Evolutionary conservation across 805 yeast genomes (phyloP), one percentile per base, ranked within the genome.

Genomic region (Grigorovia transvaalensis): DNA sequence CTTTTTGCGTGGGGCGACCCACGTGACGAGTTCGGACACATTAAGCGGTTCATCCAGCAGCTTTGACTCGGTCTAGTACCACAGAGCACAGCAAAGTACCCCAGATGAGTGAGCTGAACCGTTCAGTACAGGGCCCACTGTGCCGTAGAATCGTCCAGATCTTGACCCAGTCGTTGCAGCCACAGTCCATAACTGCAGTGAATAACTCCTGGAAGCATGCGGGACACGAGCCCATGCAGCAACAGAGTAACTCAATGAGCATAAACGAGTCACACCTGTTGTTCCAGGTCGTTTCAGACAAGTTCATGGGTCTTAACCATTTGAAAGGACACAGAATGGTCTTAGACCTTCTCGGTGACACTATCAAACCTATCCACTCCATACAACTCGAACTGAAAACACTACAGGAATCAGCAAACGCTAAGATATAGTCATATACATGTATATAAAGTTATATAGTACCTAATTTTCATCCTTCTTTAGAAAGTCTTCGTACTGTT

Each of bases 191-290:
- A 57, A 75, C 71, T 35, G 75, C 91, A 6, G 72, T 71, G 53
- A 91, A 91, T 65, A 97, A 91, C 67, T 87, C 96, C 7, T 81
- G 80, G 67, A 85, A 85, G 64, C 98, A 91, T 67, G 80, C 89
- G 1, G 90, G 87, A 57, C 98, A 91, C 66, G 83, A 81, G 53
- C 89, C 95, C 1, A 76, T 88, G 71, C 76, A 9, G 58, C 75
- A 1, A 88, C 77, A 2, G 97, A 91, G 67, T 84, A 95, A 0
- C 70, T 88, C 51, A 33, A 33, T 35, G 48, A 46, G 19, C 35
- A 8, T 38, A 13, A 38, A 38, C 15, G 42, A 38, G 15, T 15
- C 42, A 15, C 42, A 38, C 15, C 15, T 38, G 17, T 13, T 15
- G 8, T 67, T 91, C 41, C 82, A 80, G 47, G 74, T 90, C 5